Base-by-base conservation (phyloP, 2,329 filamentous ascomycete species). In the Fusarium pseudonygamai region DNA sequence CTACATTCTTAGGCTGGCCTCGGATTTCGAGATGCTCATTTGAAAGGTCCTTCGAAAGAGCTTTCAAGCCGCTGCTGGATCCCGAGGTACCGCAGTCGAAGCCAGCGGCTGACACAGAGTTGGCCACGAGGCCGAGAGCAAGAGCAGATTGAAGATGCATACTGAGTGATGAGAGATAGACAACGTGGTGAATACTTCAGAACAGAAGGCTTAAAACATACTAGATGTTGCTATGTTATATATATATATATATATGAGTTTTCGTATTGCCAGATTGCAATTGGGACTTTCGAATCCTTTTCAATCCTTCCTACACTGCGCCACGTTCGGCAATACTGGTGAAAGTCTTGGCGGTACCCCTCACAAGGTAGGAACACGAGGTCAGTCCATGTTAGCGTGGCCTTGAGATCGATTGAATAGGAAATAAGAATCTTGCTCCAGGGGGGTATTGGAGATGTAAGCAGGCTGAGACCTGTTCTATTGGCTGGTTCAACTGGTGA, bases 121-220 rank as follows among this genome's bases (percentile, higher is more conserved):
- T 60, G 22, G 37, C 66, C 13, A 46, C 5, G 18, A 73, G 16
- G 28, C 66, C 34, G 12, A 73, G 13, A 16, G 58, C 13, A 28
- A 73, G 18, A 50, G 49, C 36, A 10, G 37, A 64, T 30, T 67
- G 60, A 6, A 71, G 26, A 39, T 40, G 45, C 69, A 69, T 72
- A 16, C 15, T 7, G 12, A 42, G 6, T 20, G 8, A 40, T 57
- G 0, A 46, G 14, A 28, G 16, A 64, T 24, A 18, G 12, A 15
- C 1, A 22, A 5, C 6, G 3, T 3, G 7, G 4, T 7, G 22
- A 13, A 11, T n/a, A 2, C 15, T 6, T 9, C 5, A 15, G 4
- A 2, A 14, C 32, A 32, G 13, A 2, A 32, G 32, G 32, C 32
- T 12, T 12, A 11, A 12, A 30, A 30, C 30, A 12, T 30, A 12